Evolutionary conservation across 2,329 filamentous ascomycete species (phyloP), one percentile per base, ranked within the genome.

Genomic region (Alternaria ventricosa): DNA sequence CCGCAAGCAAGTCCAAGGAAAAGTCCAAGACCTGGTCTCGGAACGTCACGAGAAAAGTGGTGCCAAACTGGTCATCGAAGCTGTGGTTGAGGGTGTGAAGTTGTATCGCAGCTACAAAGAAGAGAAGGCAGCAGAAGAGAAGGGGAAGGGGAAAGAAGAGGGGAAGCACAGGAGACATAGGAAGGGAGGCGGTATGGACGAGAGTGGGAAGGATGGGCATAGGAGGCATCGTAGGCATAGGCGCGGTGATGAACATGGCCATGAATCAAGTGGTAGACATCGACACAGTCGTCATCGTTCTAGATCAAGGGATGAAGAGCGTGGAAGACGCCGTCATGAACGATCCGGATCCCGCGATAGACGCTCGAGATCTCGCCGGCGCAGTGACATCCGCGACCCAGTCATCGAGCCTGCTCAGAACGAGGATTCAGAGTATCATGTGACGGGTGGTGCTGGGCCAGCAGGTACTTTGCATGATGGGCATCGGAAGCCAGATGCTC

Each of bases 91-190:
- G 45, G 68, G 63, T 3, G 8, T 72, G 3, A 68, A 55, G 51
- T 65, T 73, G 9, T 74, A 73, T 49, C 55, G 68, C 2, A 13
- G 66, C 15, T 49, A 60, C 5, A 63, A 66, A 45, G 64, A 75
- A n/a, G 62, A 68, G 27, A 33, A 69, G 44, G 60, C 28, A 1
- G 25, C 36, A 10, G 43, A 61, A 44, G 57, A 36, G 7, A 65
- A 60, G 20, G 62, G 54, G 15, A 30, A 56, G 47, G 36, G 28
- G 27, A 58, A 28, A 18, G 41, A 28, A 51, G 51, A 49, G 25
- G 33, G 22, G 47, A 36, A 51, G 10, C 28, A 45, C 7, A n/a
- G 23, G 22, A 18, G 25, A 47, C n/a, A 41, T 6, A 53, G 22
- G 28, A 47, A 41, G 47, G n/a, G 30, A 22, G 1, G 3, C 3